Conservation (phyloP, 1,284 basidiomycete genomes). For the Fomitopsis palustris region DNA sequence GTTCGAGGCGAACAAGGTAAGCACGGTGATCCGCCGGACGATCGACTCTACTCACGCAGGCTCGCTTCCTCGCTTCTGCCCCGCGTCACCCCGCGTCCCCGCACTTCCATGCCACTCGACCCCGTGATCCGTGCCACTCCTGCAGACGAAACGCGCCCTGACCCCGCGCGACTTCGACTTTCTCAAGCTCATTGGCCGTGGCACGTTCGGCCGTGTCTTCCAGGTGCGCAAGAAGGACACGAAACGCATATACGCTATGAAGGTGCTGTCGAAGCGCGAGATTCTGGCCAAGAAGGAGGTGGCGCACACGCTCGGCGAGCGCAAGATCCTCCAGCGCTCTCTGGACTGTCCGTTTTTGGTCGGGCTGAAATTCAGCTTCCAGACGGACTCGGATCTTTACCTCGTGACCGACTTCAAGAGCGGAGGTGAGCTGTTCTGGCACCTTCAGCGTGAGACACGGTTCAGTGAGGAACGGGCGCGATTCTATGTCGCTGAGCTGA, state of each 20-base stretch:
- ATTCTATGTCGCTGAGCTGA: constrained; percentile 95
- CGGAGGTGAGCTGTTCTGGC: constrained; percentile 98
- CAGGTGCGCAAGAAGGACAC: constrained; percentile 98
- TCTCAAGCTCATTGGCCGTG: constrained; percentile 96
- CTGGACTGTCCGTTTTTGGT: constrained; percentile 97
- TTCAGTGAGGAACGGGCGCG: constrained; percentile 91
- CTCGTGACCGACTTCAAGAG: constrained; percentile 99
- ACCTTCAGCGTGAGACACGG: constrained; percentile 91
- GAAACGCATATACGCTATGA: constrained; percentile 99
- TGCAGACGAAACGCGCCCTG: constrained; percentile 75
- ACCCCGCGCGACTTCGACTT: constrained; percentile 97
- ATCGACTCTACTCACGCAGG: background rate
- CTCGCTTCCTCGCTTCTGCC: background rate
- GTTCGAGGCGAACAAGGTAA: constrained; percentile 86
- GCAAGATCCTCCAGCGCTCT: constrained; percentile 96
- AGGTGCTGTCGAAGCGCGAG: constrained; percentile 97
- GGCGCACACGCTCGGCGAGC: constrained; percentile 98
- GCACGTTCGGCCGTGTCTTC: constrained; percentile 99
- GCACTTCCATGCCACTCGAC: constrained; percentile 16
- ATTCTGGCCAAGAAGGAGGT: constrained; percentile 99
- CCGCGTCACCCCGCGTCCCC: constrained; percentile 1
- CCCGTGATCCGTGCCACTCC: constrained; percentile 3
- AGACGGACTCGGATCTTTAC: constrained; percentile 94
- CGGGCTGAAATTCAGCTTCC: constrained; percentile 98
- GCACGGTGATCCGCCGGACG: constrained; percentile 26